Base-by-base conservation (phyloP, 2,329 filamentous ascomycete species). In the Sporothrix globosa region DNA sequence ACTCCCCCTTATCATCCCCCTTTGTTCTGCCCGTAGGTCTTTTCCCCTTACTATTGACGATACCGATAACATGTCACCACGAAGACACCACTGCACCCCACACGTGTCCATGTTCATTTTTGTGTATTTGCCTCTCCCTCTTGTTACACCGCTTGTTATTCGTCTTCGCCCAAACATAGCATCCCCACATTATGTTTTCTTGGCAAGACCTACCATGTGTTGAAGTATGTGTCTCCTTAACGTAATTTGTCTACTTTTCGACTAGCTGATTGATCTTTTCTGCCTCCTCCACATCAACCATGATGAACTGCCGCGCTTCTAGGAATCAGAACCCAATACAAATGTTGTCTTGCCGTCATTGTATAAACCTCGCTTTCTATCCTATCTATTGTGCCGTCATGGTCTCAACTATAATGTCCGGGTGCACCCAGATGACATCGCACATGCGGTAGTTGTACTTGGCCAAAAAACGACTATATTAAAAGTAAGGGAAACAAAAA, bases 131-230 rank as follows among this genome's bases (percentile, higher is more conserved):
- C 21, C 50, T 24, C 41, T 17, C 11, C 24, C 17, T 13, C 21
- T 63, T 27, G 46, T 27, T 46, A 46, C 58, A 63, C 58, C 58
- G n/a, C 58, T 46, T 63, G 10, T 63, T 63, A 19, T 46, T 63
- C 39, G 39, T 27, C 21, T 46, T 63, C 11, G 21, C 17, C 10
- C 34, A 39, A n/a, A 13, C 30, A 58, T 30, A 27, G 10, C n/a
- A 46, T 41, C 21, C 58, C 39, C 58, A 61, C 39, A 21, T 46
- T 60, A 34, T 34, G 34, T 34, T 34, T 34, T 10, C 39, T 61
- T 61, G 39, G 58, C 39, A 46, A n/a, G 58, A 61, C 39, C 58
- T 61, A 13, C 7, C 39, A 27, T 27, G 13, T 13, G 11, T 61
- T 13, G 11, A 11, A 24, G 13, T 39, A 6, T 13, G 19, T 21